phyloP scores from a whole-genome alignment of 768 basidiomycete species.

The Suillus lakei region DNA sequence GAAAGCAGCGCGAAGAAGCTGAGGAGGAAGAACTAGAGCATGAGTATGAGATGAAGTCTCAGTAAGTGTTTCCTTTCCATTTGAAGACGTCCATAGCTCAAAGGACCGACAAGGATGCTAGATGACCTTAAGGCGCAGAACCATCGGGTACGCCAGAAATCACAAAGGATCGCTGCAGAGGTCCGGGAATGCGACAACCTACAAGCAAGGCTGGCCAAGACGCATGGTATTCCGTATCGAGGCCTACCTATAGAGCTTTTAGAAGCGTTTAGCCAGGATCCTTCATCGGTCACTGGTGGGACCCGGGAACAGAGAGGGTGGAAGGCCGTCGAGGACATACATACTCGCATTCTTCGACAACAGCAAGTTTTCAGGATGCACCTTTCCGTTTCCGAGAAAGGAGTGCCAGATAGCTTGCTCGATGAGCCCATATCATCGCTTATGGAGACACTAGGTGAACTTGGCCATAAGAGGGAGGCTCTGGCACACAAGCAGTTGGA shows the following conservation, averaged over 20 bases:
- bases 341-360: constrained; percentile 64
- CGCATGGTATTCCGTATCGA: constrained; percentile 51
- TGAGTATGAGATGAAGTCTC: constrained; percentile 56
- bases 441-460: constrained; percentile 49
- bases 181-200: constrained; percentile 70
- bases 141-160: constrained; percentile 66
- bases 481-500: constrained; percentile 52
- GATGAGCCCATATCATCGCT: constrained; percentile 59
- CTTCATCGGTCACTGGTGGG: constrained; percentile 70
- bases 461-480: constrained; percentile 51
- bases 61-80: constrained; percentile 19
- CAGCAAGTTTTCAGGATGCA: constrained; percentile 57
- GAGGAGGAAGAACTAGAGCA: constrained; percentile 53
- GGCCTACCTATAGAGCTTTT: constrained; percentile 67
- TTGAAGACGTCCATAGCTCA: not conserved
- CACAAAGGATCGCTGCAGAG: constrained; percentile 65
- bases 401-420: constrained; percentile 46
- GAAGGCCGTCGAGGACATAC: constrained; percentile 78
- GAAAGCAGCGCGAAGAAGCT: constrained; percentile 41
- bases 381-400: constrained; percentile 31
- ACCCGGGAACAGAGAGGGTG: constrained; percentile 67
- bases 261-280: constrained; percentile 79
- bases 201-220: constrained; percentile 53
- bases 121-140: constrained; percentile 66
- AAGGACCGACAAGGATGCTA: constrained; percentile 50